phyloP scores from a whole-genome alignment of 2,329 filamentous ascomycete species.

The Pseudogymnoascus verrucosus region DNA sequence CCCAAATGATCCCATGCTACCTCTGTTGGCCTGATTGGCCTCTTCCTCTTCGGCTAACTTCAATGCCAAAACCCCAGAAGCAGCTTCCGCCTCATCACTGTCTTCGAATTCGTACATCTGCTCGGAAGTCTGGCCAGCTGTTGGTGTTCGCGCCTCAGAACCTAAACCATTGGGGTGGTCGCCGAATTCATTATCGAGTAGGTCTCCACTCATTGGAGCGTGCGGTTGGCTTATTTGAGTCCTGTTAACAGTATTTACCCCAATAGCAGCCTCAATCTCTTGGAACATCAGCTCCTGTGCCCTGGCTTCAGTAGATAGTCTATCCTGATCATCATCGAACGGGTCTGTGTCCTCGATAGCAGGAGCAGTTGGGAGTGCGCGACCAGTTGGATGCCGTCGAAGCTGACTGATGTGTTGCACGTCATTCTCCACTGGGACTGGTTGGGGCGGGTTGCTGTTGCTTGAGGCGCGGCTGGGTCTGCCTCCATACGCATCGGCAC shows the following conservation, averaged over 20 bases:
- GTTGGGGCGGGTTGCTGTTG: slow-evolving; percentile 14
- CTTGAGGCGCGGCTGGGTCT: slow-evolving; percentile 18
- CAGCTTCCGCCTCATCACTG: slow-evolving; percentile 81
- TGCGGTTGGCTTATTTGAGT: not conserved
- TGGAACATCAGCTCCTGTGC: slow-evolving; percentile 29
- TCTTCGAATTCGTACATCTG: slow-evolving; percentile 36
- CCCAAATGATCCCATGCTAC: slow-evolving; percentile 48
- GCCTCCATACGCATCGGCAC: slow-evolving; percentile 17
- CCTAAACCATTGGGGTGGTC: slow-evolving; percentile 30
- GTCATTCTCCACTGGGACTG: slow-evolving; percentile 10
- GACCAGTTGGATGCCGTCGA: slow-evolving; percentile 28
- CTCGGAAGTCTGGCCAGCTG: not conserved
- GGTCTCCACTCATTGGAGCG: slow-evolving; percentile 34
- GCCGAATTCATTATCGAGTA: slow-evolving; percentile 40
- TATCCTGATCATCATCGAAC: slow-evolving; percentile 21
- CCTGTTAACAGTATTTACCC: slow-evolving; percentile 2
- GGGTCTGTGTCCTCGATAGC: slow-evolving; percentile 18
- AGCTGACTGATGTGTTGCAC: slow-evolving; percentile 14
- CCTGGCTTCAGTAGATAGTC: slow-evolving; percentile 19
- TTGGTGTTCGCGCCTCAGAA: not conserved
- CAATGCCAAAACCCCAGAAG: slow-evolving; percentile 76
- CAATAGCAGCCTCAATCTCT: slow-evolving; percentile 29
- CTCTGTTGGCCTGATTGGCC: slow-evolving; percentile 59
- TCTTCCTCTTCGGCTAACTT: slow-evolving; percentile 75
- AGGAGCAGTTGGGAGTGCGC: slow-evolving; percentile 27